phyloP scores from a whole-genome alignment of 768 basidiomycete genomes.

The Xerocomellus intermedius region DNA sequence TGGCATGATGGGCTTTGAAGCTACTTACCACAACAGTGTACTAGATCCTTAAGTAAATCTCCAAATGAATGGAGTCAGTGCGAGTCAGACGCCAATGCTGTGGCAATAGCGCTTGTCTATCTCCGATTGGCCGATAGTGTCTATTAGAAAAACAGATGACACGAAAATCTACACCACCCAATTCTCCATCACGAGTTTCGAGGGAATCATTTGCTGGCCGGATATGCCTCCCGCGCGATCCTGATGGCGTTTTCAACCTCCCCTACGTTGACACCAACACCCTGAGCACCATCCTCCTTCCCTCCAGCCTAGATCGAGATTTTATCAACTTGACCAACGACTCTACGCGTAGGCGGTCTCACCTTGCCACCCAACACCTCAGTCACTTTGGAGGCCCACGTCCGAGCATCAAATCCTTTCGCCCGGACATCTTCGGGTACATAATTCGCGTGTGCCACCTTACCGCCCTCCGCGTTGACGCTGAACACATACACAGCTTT shows the following conservation, averaged over 20 bases:
- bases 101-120: background rate
- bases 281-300: slow-evolving; percentile 89
- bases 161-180: background rate
- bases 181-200: background rate
- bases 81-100: slow-evolving; percentile 4
- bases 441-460: slow-evolving; percentile 86
- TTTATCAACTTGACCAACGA: slow-evolving; percentile 7
- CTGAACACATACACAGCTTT: slow-evolving; percentile 92
- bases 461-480: slow-evolving; percentile 62
- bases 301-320: slow-evolving; percentile 73
- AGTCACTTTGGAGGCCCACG: slow-evolving; percentile 80
- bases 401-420: slow-evolving; percentile 75
- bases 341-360: slow-evolving; percentile 14
- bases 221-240: slow-evolving; percentile 48
- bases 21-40: background rate
- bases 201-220: slow-evolving; percentile 14
- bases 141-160: background rate
- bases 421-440: slow-evolving; percentile 62
- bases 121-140: background rate
- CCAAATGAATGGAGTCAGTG: background rate
- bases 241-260: slow-evolving; percentile 67
- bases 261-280: slow-evolving; percentile 68
- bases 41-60: background rate
- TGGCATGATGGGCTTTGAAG: slow-evolving; percentile 14
- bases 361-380: slow-evolving; percentile 92